phyloP scores from a whole-genome alignment of 2,329 filamentous ascomycete genomes.

The Dactylellina drechsleri region DNA sequence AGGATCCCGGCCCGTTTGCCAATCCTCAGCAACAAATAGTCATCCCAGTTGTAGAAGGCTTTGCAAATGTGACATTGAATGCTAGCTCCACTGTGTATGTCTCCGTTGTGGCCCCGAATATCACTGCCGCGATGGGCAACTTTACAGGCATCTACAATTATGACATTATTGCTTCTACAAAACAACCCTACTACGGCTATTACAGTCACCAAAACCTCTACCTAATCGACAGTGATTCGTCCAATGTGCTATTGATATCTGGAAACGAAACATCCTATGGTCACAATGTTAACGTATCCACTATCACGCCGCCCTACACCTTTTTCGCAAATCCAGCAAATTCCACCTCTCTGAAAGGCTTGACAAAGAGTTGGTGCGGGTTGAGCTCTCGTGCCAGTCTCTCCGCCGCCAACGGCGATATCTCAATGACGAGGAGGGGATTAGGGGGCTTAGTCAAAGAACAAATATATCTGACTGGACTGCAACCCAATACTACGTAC shows the following conservation, averaged over 20 bases:
- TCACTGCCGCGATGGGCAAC: slow-evolving; percentile 64
- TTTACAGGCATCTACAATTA: slow-evolving; percentile 79
- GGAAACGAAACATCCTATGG: slow-evolving; percentile 72
- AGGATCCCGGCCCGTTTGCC: slow-evolving; percentile 72
- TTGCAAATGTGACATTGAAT: slow-evolving; percentile 72
- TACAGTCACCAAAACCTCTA: slow-evolving; percentile 71
- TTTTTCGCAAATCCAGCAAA: slow-evolving; percentile 77
- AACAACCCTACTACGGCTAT: slow-evolving; percentile 77
- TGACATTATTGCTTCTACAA: slow-evolving; percentile 82
- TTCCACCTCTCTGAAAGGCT: slow-evolving; percentile 72
- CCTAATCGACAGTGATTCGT: slow-evolving; percentile 85
- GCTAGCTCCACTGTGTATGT: slow-evolving; percentile 77
- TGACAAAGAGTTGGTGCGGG: slow-evolving; percentile 85
- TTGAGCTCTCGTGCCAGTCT: slow-evolving; percentile 74
- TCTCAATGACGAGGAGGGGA: slow-evolving; percentile 75
- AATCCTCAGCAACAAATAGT: slow-evolving; percentile 64
- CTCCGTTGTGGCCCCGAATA: slow-evolving; percentile 75
- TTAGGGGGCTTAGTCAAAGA: slow-evolving; percentile 77
- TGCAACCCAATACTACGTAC: slow-evolving; percentile 62
- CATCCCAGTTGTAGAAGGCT: slow-evolving; percentile 73
- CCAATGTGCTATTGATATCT: slow-evolving; percentile 81
- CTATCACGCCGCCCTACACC: slow-evolving; percentile 71
- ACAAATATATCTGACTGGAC: slow-evolving; percentile 82
- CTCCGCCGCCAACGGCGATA: slow-evolving; percentile 68
- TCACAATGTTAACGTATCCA: slow-evolving; percentile 64